Percentiles rank a stretch among this genome's conserved stretches.
Conservation (phyloP, 2,329 filamentous ascomycete species). For the Verticillium nubilum region DNA sequence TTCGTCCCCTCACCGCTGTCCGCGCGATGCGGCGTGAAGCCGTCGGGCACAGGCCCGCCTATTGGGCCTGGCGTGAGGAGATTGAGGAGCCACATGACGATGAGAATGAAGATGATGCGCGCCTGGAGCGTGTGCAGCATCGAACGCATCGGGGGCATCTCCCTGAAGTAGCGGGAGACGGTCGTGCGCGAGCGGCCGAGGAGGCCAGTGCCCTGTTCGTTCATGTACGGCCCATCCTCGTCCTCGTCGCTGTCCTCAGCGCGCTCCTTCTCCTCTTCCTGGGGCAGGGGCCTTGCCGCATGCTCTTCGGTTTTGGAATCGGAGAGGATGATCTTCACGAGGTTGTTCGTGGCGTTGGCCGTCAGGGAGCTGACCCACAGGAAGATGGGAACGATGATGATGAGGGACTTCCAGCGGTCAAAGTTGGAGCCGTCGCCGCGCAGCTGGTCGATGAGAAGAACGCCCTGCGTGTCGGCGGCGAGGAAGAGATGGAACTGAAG, state of each 20-base stretch:
- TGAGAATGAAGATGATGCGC: background rate
- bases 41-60: background rate
- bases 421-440: slow-evolving; percentile 4
- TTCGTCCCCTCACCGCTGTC: background rate
- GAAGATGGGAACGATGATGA: slow-evolving; percentile 20
- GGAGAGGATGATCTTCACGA: slow-evolving; percentile 18
- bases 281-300: background rate
- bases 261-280: background rate
- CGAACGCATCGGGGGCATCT: background rate
- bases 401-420: slow-evolving; percentile 19
- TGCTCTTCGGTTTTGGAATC: background rate
- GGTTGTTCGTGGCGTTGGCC: slow-evolving; percentile 16
- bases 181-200: background rate
- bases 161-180: background rate
- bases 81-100: background rate
- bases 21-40: background rate
- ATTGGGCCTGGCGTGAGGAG: background rate
- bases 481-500: slow-evolving; percentile 59
- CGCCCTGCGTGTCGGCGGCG: slow-evolving; percentile 49
- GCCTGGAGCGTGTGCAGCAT: background rate
- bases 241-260: background rate
- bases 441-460: slow-evolving; percentile 28
- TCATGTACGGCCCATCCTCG: background rate
- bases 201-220: background rate
- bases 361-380: slow-evolving; percentile 21